A percentile compares a stretch with the other conserved stretches of the same genome.
Conservation (phyloP, 2,329 filamentous ascomycete genomes). For the Penicillium concentricum region DNA sequence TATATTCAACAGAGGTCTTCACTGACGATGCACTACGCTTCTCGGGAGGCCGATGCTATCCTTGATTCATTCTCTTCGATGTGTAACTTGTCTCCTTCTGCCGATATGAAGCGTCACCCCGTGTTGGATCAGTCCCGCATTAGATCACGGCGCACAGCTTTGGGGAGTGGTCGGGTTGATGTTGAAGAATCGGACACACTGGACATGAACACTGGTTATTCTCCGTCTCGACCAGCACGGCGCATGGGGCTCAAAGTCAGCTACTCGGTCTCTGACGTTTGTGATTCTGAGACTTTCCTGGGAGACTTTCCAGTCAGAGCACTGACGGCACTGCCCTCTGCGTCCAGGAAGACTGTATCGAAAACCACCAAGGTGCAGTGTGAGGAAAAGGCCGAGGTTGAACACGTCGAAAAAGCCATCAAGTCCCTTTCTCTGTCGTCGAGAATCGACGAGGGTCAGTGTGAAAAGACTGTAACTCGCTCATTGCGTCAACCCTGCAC, state of each 20-base stretch:
- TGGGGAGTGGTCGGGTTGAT: constrained; percentile 8
- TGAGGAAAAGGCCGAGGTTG: constrained; percentile 5
- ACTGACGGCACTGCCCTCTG: neutral
- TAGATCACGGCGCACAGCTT: constrained; percentile 8
- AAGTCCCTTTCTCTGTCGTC: constrained; percentile 19
- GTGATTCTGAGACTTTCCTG: neutral
- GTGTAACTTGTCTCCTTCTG: constrained; percentile 18
- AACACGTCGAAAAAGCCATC: constrained; percentile 21
- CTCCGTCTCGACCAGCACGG: constrained; percentile 1
- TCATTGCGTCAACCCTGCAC: neutral
- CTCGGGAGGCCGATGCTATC: constrained; percentile 25
- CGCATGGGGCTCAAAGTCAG: constrained; percentile 21
- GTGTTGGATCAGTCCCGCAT: constrained; percentile 9
- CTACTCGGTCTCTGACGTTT: constrained; percentile 21
- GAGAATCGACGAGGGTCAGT: neutral
- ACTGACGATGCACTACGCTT: neutral
- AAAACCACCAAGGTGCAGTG: neutral
- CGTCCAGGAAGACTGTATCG: neutral
- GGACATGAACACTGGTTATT: neutral
- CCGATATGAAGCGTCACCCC: constrained; percentile 23
- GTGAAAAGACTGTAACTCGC: neutral
- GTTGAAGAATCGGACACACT: constrained; percentile 11
- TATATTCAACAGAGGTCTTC: constrained; percentile 15
- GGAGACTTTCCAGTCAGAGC: neutral
- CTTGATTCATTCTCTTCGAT: constrained; percentile 27